Evolutionary conservation across 805 yeast species (phyloP).

Genomic region (Yarrowia sp.): DNA sequence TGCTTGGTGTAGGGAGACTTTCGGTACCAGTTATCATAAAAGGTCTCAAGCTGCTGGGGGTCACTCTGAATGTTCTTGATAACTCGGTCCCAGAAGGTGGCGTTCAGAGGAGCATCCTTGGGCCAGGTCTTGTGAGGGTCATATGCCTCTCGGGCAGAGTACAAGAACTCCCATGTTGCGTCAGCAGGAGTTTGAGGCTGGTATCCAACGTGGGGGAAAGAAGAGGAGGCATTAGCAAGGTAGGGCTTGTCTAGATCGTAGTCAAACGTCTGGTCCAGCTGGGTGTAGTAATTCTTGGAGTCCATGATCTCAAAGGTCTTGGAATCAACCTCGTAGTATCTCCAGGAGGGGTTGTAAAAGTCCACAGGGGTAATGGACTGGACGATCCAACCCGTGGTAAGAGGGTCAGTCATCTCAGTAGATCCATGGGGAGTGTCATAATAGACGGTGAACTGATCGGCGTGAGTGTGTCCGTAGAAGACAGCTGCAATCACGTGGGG

Average conservation of each 20-base stretch:
- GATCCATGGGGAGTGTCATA: slow-evolving; percentile 48
- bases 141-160: slow-evolving; percentile 39
- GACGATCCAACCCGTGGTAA: slow-evolving; percentile 60
- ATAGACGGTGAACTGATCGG: slow-evolving; percentile 60
- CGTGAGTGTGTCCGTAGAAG: slow-evolving; percentile 70
- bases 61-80: slow-evolving; percentile 17
- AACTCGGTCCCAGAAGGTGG: slow-evolving; percentile 57
- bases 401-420: slow-evolving; percentile 39
- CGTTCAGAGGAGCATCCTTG: slow-evolving; percentile 53
- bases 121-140: slow-evolving; percentile 64
- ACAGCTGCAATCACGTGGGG: slow-evolving; percentile 65
- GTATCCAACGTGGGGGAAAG: slow-evolving; percentile 26
- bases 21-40: slow-evolving; percentile 18
- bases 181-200: slow-evolving; percentile 31
- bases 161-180: slow-evolving; percentile 60
- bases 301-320: slow-evolving; percentile 59
- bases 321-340: slow-evolving; percentile 65
- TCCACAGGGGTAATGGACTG: slow-evolving; percentile 64
- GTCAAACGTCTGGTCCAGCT: slow-evolving; percentile 51
- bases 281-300: slow-evolving; percentile 55
- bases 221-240: slow-evolving; percentile 4
- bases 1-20: slow-evolving; percentile 15
- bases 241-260: slow-evolving; percentile 22
- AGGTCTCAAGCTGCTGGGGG: slow-evolving; percentile 1
- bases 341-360: slow-evolving; percentile 66